Percentiles rank a stretch among this genome's conserved stretches.
phyloP scores from a whole-genome alignment of 2,329 filamentous ascomycete species.

The Didymella pomorum region DNA sequence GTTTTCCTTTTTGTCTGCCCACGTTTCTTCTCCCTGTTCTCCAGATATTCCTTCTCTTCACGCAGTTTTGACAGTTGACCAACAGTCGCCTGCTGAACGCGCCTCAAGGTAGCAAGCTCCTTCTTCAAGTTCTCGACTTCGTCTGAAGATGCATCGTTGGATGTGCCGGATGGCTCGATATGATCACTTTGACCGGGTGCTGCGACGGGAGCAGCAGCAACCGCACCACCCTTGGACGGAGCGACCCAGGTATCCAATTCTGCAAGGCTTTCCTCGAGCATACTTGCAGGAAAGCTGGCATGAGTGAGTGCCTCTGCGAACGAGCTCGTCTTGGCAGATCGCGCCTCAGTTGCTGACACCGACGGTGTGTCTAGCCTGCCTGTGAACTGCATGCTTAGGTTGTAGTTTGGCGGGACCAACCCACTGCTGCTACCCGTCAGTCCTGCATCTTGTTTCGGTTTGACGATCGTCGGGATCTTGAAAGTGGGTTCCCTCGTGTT shows the following conservation, averaged over 20 bases:
- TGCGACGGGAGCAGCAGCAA: constrained; percentile 46
- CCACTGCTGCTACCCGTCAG: constrained; percentile 43
- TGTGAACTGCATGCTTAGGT: constrained; percentile 70
- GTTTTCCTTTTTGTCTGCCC: constrained; percentile 33
- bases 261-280: constrained; percentile 50
- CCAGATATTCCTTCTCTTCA: constrained; percentile 51
- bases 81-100: constrained; percentile 57
- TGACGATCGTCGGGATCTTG: constrained; percentile 70
- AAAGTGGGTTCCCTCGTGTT: constrained; percentile 52
- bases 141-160: constrained; percentile 26
- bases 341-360: constrained; percentile 43
- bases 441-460: constrained; percentile 75
- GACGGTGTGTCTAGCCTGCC: constrained; percentile 35
- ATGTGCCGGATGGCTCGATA: constrained; percentile 6
- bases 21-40: constrained; percentile 43
- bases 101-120: constrained; percentile 55
- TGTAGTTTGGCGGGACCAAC: constrained; percentile 65
- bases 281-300: constrained; percentile 52
- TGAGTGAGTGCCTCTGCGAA: constrained; percentile 56
- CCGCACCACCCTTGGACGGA: constrained; percentile 26
- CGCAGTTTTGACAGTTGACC: constrained; percentile 55
- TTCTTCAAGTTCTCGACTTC: constrained; percentile 49
- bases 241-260: constrained; percentile 45
- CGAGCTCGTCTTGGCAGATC: constrained; percentile 25
- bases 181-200: constrained; percentile 27